Percentiles rank a stretch among this genome's conserved stretches.
Evolutionary conservation across 495 filamentous ascomycete species (phyloP).

Genomic region (Chaetomium cochliodes): DNA sequence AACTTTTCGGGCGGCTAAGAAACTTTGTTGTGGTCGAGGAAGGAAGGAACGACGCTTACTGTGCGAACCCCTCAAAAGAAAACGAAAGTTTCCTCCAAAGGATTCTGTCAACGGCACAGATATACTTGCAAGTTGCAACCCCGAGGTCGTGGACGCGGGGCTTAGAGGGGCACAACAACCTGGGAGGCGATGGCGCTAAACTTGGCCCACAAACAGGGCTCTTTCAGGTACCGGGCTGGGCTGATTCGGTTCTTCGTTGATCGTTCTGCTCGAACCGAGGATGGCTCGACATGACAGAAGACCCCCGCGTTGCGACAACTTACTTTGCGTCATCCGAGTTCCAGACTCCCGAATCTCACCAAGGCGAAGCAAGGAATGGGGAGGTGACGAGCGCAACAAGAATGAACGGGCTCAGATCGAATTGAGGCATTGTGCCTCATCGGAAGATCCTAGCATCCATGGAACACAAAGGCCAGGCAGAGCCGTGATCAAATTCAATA

Average conservation of each 20-base stretch:
- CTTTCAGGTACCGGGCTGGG: background rate
- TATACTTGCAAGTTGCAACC: background rate
- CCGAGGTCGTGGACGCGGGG: background rate
- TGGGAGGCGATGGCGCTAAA: background rate
- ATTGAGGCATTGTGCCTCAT: no score
- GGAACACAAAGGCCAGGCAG: background rate
- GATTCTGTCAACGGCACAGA: background rate
- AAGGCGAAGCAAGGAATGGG: background rate
- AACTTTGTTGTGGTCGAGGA: background rate
- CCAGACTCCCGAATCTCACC: no score
- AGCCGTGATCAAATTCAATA: background rate
- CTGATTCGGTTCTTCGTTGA: background rate
- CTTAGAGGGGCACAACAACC: background rate
- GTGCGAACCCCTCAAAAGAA: background rate
- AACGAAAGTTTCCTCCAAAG: background rate
- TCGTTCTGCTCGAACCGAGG: background rate
- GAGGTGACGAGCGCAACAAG: background rate
- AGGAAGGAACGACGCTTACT: background rate
- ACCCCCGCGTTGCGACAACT: no score
- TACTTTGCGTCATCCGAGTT: no score
- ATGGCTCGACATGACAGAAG: no score
- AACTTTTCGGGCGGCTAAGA: background rate
- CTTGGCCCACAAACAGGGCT: conserved; percentile 2
- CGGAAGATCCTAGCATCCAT: background rate
- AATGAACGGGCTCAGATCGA: background rate